Conservation (phyloP, 2,329 filamentous ascomycete genomes). For the Venturia pyrina region DNA sequence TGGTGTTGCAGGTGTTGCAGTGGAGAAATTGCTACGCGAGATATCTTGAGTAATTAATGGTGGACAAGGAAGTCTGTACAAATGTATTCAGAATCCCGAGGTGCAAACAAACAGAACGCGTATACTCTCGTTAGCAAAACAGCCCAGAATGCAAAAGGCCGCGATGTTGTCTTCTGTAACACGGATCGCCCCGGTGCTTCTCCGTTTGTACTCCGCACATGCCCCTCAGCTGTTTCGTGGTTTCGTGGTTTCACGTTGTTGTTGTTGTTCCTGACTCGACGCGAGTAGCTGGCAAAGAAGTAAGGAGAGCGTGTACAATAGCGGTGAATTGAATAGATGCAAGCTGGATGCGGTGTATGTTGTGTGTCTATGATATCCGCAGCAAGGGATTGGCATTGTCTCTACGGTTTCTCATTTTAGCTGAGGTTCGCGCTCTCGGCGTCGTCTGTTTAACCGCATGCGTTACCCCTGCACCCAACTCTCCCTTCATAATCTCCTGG, state of each 20-base stretch:
- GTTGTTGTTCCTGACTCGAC: not conserved
- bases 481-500: slow-evolving; percentile 1
- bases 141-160: not conserved
- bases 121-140: not conserved
- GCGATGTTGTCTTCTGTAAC: not conserved
- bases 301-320: not conserved
- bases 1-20: slow-evolving; percentile 38
- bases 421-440: not conserved
- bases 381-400: not conserved
- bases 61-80: not conserved
- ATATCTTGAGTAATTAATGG: slow-evolving; percentile 5
- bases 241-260: not conserved
- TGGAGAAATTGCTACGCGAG: slow-evolving; percentile 33
- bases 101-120: not conserved
- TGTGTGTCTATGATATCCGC: not conserved
- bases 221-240: not conserved
- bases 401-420: not conserved
- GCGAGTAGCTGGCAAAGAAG: not conserved
- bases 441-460: not conserved
- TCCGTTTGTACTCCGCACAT: not conserved
- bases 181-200: not conserved
- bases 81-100: not conserved
- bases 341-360: not conserved
- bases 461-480: not conserved
- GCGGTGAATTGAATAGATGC: not conserved